Base-by-base conservation (phyloP, 495 filamentous ascomycete genomes). In the Usnea hakonensis region DNA sequence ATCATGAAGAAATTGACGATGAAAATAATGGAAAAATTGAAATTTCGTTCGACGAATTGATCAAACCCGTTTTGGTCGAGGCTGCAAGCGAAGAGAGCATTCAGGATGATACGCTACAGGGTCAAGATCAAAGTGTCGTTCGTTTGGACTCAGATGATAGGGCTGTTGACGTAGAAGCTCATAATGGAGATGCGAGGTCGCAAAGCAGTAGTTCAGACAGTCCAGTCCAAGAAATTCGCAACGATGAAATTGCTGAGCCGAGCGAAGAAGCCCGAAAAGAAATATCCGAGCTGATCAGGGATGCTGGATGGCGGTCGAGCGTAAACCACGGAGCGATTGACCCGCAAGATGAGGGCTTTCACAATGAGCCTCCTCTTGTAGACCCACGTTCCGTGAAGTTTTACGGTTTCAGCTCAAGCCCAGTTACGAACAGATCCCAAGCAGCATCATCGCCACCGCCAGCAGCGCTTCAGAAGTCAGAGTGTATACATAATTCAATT, bases 1-100 rank as follows among this genome's bases (percentile, higher is more conserved):
- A 77, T 41, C 76, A 80, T 8, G 78, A 83, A 11, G 78, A 78
- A 35, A 79, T 82, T 13, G 77, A 74, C 13, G 67, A 69, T 9
- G 76, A 79, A 35, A 79, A 85, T 63, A 78, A 83, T 65, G 85
- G 83, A 8, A 74, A 76, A 23, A 73, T 80, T 26, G 74, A 79
- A 35, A 63, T 84, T 59, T 68, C 72, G 19, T 85, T 83, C 72
- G 71, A 73, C 30, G 82, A 87, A 63, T 74, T 90, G 48, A 75
- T 82, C 58, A 83, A 87, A 16, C 79, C 86, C 16, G 85, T 87
- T 66, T 74, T 90, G 60, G 72, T 89, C 41, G 78, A 68, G 55
- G 72, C 73, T 65, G 69, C 68, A 69, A 76, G 73, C 69, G 67
- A 73, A 76, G 77, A 69, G 69, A 73, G 62, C 78, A 67, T 74